These are phyloP conservation scores for Pseudogymnoascus sp. DNA, from an alignment of 2,329 filamentous ascomycete species.

Conservation along the genomic window DNA sequence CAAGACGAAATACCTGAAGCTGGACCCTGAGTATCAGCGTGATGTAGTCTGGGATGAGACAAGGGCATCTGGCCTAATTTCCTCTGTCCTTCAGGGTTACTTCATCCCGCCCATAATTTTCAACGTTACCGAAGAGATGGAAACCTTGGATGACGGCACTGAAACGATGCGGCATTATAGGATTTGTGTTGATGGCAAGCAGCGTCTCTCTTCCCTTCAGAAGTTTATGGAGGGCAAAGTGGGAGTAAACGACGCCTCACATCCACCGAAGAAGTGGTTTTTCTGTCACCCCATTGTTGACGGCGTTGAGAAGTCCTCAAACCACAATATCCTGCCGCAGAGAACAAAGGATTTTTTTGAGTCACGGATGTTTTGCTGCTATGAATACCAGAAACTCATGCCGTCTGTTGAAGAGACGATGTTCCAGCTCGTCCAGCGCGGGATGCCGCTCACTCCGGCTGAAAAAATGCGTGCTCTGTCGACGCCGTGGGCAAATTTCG, in stretches of 20 bases:
- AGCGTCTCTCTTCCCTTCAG: constrained; percentile 37
- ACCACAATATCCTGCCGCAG: constrained; percentile 30
- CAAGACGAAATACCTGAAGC: constrained; percentile 30
- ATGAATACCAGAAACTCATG: constrained; percentile 34
- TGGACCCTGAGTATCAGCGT: constrained; percentile 39
- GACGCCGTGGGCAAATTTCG: constrained; percentile 38
- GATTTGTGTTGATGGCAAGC: constrained; percentile 40
- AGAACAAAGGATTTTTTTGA: constrained; percentile 32
- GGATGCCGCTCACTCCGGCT: constrained; percentile 35
- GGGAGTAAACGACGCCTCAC: constrained; percentile 33
- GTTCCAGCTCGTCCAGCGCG: constrained; percentile 39
- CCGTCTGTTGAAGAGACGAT: constrained; percentile 38
- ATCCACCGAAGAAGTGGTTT: constrained; percentile 34
- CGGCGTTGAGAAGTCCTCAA: constrained; percentile 19
- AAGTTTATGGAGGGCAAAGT: constrained; percentile 38
- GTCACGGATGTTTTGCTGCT: constrained; percentile 34
- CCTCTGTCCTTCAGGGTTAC: constrained; percentile 27
- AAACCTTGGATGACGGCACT: constrained; percentile 15
- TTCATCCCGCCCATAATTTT: constrained; percentile 41
- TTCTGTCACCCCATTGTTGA: constrained; percentile 25
- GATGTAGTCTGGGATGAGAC: constrained; percentile 38
- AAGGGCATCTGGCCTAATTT: constrained; percentile 25
- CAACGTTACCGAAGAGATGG: constrained; percentile 26
- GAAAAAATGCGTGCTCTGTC: constrained; percentile 39
- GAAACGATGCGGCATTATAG: constrained; percentile 22